Evolutionary conservation across 78 protist species (phyloP).

Genomic region (Bigelowiella natans): DNA sequence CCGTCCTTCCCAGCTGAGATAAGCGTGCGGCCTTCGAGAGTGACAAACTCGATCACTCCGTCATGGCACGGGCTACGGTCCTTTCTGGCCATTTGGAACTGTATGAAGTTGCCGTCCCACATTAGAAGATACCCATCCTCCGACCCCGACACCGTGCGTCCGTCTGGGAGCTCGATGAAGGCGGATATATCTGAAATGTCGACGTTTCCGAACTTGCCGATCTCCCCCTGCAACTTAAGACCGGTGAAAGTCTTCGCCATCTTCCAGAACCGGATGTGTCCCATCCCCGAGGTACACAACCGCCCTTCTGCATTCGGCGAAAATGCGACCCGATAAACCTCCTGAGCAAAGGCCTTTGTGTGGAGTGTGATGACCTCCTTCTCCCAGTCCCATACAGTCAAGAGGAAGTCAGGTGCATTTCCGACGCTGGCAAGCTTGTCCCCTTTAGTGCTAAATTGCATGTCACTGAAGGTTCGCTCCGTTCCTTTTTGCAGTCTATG

Average conservation of each 20-base stretch:
- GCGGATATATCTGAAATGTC: slow-evolving; percentile 63
- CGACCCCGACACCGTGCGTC: slow-evolving; percentile 59
- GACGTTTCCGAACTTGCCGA: slow-evolving; percentile 74
- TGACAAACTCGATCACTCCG: slow-evolving; percentile 43
- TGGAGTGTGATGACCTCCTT: slow-evolving; percentile 39
- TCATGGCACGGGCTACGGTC: slow-evolving; percentile 30
- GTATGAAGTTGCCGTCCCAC: slow-evolving; percentile 69
- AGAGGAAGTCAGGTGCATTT: slow-evolving; percentile 51
- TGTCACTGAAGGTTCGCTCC: slow-evolving; percentile 18
- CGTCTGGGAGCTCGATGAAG: slow-evolving; percentile 51
- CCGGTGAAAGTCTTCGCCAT: slow-evolving; percentile 84
- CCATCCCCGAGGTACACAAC: slow-evolving; percentile 57
- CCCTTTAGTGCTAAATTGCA: slow-evolving; percentile 38
- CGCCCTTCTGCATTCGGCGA: slow-evolving; percentile 39
- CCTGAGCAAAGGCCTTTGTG: slow-evolving; percentile 67
- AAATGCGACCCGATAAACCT: slow-evolving; percentile 52
- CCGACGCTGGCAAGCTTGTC: slow-evolving; percentile 64
- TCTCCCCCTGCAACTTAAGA: slow-evolving; percentile 49
- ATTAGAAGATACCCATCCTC: slow-evolving; percentile 63
- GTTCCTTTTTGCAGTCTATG: slow-evolving; percentile 49
- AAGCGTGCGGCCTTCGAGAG: slow-evolving; percentile 9
- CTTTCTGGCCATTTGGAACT: slow-evolving; percentile 20
- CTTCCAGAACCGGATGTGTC: slow-evolving; percentile 71
- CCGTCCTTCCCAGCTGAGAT: slow-evolving; percentile 69
- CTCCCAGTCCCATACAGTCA: slow-evolving; percentile 70